Conservation (phyloP, 1,284 basidiomycete species). For the Apiotrichum sp. region DNA sequence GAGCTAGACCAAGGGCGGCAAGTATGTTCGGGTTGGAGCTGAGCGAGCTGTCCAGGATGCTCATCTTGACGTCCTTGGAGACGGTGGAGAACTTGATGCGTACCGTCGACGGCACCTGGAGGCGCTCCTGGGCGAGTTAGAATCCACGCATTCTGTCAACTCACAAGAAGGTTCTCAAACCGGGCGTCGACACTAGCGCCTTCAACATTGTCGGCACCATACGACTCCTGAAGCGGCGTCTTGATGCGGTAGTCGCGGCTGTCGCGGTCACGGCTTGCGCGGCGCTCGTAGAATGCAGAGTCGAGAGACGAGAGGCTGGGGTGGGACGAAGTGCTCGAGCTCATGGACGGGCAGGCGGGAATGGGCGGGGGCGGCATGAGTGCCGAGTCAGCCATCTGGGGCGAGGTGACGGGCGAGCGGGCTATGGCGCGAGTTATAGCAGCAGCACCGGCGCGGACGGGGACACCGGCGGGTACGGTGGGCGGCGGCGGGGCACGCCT, state of each 20-base stretch:
- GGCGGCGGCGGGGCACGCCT: background rate
- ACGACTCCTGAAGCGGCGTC: conserved; percentile 15
- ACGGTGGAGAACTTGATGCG: conserved; percentile 39
- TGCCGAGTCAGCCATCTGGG: background rate
- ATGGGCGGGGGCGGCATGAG: conserved; percentile 16
- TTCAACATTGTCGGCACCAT: conserved; percentile 1
- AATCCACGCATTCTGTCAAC: conserved; percentile 12
- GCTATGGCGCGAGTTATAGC: background rate
- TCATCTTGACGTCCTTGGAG: conserved; percentile 36
- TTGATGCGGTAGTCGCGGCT: conserved; percentile 8
- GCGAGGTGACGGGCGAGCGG: conserved; percentile 2
- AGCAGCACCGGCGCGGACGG: conserved; percentile 2
- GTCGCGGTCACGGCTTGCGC: background rate
- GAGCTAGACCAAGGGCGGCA: conserved; percentile 32
- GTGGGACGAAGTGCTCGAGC: conserved; percentile 10
- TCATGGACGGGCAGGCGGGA: conserved; percentile 7
- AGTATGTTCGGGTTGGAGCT: conserved; percentile 38
- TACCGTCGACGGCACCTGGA: conserved; percentile 38
- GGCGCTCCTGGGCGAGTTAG: conserved; percentile 29
- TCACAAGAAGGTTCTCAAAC: conserved; percentile 37
- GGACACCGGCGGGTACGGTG: conserved; percentile 1
- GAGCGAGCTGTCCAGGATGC: conserved; percentile 35
- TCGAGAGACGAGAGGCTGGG: conserved; percentile 10
- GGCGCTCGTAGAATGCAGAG: background rate
- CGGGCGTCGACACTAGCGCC: conserved; percentile 30